Evolutionary conservation across 495 filamentous ascomycete species (phyloP).

Genomic region (Neurospora sp.): DNA sequence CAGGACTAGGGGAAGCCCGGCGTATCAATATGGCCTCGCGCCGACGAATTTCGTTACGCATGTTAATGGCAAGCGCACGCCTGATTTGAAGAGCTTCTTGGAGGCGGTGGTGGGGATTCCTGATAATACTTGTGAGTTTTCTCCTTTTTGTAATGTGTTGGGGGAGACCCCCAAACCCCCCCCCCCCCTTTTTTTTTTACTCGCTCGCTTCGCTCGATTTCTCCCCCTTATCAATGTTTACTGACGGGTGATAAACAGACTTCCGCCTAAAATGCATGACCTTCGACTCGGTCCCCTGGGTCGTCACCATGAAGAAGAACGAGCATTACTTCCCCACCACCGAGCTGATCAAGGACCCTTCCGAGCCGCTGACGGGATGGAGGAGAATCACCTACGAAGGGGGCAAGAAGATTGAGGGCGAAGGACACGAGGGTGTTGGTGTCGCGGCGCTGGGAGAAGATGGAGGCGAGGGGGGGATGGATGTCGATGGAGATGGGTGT

Average conservation of each 20-base stretch:
- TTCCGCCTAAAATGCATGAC: slow-evolving; percentile 91
- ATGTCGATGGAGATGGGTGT: slow-evolving; percentile 11
- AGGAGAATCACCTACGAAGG: slow-evolving; percentile 60
- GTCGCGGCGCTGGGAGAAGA: slow-evolving; percentile 13
- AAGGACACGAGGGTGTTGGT: slow-evolving; percentile 33
- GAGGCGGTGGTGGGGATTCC: slow-evolving; percentile 72
- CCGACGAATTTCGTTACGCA: slow-evolving; percentile 96
- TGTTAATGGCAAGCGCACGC: slow-evolving; percentile 80
- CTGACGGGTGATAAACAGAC: slow-evolving; percentile 33
- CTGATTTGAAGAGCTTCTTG: slow-evolving; percentile 70
- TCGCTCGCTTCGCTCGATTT: not conserved
- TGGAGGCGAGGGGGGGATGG: slow-evolving; percentile 16
- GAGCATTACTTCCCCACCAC: slow-evolving; percentile 96
- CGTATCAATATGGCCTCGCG: slow-evolving; percentile 85
- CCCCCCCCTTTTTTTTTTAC: not conserved
- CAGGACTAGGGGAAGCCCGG: slow-evolving; percentile 70
- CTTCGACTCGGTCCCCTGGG: slow-evolving; percentile 96
- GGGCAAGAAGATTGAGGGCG: slow-evolving; percentile 39
- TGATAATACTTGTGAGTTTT: slow-evolving; percentile 71
- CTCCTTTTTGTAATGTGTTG: not conserved
- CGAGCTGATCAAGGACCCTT: slow-evolving; percentile 69
- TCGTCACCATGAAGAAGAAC: slow-evolving; percentile 99
- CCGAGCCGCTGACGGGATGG: slow-evolving; percentile 52
- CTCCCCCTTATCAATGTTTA: too few species aligned
- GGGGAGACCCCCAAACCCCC: not conserved